phyloP scores from a whole-genome alignment of 257 asterid species.

The Echium plantagineum region DNA sequence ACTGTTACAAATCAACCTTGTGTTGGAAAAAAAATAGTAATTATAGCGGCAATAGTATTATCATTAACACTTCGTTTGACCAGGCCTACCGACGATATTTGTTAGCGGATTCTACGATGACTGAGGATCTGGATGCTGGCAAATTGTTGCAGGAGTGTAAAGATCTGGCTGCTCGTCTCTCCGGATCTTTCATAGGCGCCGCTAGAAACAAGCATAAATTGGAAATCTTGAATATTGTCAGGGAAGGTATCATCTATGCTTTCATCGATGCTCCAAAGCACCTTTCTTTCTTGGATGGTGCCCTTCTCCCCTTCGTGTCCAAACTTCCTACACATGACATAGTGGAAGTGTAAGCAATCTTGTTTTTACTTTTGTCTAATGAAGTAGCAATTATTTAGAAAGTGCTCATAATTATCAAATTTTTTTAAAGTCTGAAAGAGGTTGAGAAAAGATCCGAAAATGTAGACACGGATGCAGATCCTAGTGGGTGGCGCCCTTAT shows the following conservation, averaged over 20 bases:
- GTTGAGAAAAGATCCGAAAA: slow-evolving; percentile 58
- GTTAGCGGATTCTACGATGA: slow-evolving; percentile 32
- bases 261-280: slow-evolving; percentile 76
- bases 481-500: slow-evolving; percentile 88
- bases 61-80: slow-evolving; percentile 11
- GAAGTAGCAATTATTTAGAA: neutral
- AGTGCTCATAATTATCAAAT: slow-evolving; percentile 3
- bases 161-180: slow-evolving; percentile 72
- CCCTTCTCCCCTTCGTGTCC: slow-evolving; percentile 68
- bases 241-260: slow-evolving; percentile 69
- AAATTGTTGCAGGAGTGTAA: slow-evolving; percentile 69
- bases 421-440: slow-evolving; percentile 40
- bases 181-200: slow-evolving; percentile 67
- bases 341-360: slow-evolving; percentile 61
- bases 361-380: slow-evolving; percentile 5
- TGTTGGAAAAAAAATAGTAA: neutral
- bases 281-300: slow-evolving; percentile 74
- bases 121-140: slow-evolving; percentile 36
- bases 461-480: slow-evolving; percentile 66
- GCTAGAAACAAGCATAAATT: slow-evolving; percentile 70
- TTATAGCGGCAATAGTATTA: neutral
- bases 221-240: slow-evolving; percentile 59
- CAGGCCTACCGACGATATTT: slow-evolving; percentile 66
- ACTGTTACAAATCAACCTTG: neutral
- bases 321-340: slow-evolving; percentile 77